These are phyloP conservation scores for Golubevia pallescens DNA, from an alignment of 1,284 basidiomycete species.

Conservation along the genomic window DNA sequence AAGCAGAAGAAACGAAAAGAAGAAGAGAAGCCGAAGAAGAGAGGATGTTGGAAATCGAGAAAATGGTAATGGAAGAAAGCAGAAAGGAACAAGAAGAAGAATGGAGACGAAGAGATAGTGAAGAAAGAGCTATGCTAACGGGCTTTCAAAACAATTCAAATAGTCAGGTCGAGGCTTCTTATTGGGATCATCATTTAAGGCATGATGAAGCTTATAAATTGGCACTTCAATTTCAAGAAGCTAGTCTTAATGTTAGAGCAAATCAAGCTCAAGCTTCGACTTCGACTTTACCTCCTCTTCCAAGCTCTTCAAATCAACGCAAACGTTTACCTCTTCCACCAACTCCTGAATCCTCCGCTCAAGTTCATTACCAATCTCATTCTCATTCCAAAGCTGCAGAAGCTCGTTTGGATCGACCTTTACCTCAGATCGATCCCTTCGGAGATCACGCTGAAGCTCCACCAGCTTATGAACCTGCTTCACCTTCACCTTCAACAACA, in stretches of 20 bases:
- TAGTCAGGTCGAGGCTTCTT: slow-evolving; percentile 12
- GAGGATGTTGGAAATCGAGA: slow-evolving; percentile 19
- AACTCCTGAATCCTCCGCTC: slow-evolving; percentile 5
- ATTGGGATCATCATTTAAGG: slow-evolving; percentile 27
- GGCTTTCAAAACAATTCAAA: neutral
- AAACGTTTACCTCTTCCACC: slow-evolving; percentile 7
- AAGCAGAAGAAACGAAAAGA: slow-evolving; percentile 13
- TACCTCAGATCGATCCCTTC: slow-evolving; percentile 12
- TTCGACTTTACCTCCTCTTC: neutral
- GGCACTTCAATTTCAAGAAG: slow-evolving; percentile 21
- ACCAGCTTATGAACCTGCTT: slow-evolving; percentile 12
- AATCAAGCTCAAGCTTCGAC: neutral
- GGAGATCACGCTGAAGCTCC: slow-evolving; percentile 18
- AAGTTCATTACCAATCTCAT: slow-evolving; percentile 1
- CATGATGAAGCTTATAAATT: slow-evolving; percentile 30
- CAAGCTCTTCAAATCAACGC: slow-evolving; percentile 1
- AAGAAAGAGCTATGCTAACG: slow-evolving; percentile 14
- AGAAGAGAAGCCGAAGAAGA: slow-evolving; percentile 11
- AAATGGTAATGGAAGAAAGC: slow-evolving; percentile 25
- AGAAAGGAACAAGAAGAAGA: slow-evolving; percentile 31
- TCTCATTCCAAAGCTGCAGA: neutral
- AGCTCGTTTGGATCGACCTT: neutral
- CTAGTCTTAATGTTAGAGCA: neutral
- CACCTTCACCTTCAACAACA: neutral
- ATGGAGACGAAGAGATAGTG: slow-evolving; percentile 29